A percentile compares a stretch with the other conserved stretches of the same genome.
phyloP scores from a whole-genome alignment of 352 stramenopile species.

The Phytophthora colocasiae region DNA sequence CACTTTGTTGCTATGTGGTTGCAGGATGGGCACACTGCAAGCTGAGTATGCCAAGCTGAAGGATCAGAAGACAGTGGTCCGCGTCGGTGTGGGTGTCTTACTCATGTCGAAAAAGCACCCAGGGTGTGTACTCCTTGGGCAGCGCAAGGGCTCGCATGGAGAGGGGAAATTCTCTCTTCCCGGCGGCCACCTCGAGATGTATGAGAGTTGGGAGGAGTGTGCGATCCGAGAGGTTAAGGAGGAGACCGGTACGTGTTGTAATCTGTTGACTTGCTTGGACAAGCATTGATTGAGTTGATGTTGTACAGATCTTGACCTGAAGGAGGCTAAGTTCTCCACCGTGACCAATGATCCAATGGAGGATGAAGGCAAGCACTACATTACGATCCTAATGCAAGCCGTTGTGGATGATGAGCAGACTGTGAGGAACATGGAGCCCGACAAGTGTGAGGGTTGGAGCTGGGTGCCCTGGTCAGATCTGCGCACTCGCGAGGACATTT shows the following conservation, averaged over 20 bases:
- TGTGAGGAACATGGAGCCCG: constrained; percentile 78
- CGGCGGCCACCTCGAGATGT: constrained; percentile 86
- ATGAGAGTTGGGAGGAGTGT: constrained; percentile 81
- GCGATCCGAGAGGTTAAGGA: constrained; percentile 85
- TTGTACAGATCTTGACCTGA: constrained; percentile 65
- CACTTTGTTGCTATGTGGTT: constrained; percentile 13
- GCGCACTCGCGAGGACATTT: constrained; percentile 69
- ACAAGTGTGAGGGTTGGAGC: constrained; percentile 84
- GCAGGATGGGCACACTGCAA: constrained; percentile 60
- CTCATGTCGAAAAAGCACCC: constrained; percentile 72
- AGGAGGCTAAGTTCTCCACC: constrained; percentile 60
- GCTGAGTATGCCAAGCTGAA: constrained; percentile 71
- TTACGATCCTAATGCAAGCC: constrained; percentile 87
- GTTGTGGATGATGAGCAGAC: constrained; percentile 55
- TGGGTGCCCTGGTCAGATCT: constrained; percentile 71
- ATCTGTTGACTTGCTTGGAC: neutral
- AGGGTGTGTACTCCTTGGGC: constrained; percentile 74
- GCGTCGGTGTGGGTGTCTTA: constrained; percentile 81
- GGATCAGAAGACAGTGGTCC: constrained; percentile 63
- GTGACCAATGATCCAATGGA: constrained; percentile 88
- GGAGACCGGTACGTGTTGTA: constrained; percentile 62
- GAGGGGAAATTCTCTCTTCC: constrained; percentile 79
- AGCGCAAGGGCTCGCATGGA: constrained; percentile 78
- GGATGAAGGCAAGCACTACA: constrained; percentile 86
- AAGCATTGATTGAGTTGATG: constrained; percentile 8